Evolutionary conservation across 352 stramenopile species (phyloP), one percentile per base, ranked within the genome.

Genomic region (Pythium apleroticum): DNA sequence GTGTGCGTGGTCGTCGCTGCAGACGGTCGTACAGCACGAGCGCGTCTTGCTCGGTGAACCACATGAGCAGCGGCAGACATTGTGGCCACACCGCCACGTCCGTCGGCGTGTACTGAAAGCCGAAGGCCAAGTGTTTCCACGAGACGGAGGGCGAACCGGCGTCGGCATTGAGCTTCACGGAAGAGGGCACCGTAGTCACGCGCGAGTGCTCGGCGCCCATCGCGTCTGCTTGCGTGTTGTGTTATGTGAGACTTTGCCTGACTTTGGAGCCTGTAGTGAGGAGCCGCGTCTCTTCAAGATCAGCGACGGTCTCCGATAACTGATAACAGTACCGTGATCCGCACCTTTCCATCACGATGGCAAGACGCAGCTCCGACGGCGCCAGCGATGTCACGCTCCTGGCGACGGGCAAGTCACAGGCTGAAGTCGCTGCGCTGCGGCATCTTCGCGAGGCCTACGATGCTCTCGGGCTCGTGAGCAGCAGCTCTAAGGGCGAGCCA

Each of bases 51-150:
- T 74, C 69, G 4, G 78, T 89, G 65, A 91, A 89, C 78, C 82
- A 91, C 19, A 82, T 75, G 17, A 76, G 66, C n/a, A 91, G 22
- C 15, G 80, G 77, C 4, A 77, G 46, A 24, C 84, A 60, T 48
- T 91, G 82, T n/a, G 80, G 72, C 82, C 80, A 91, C 50, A 90
- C 59, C 25, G 60, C 71, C 27, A 88, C 63, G 62, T 91, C 80
- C 5, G 71, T 74, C 39, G 65, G 62, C 4, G 60, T 74, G 60
- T 91, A 91, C 59, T 83, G 73, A 46, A 88, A 64, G 0, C 80
- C 75, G 30, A 72, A 78, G 45, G 77, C 71, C 33, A 91, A 19
- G 28, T 64, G 59, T 11, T 60, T 41, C 59, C 63, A 76, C 15
- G 71, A 68, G 25, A 57, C 37, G 20, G 14, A 17, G 10, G 48